Percentiles rank a stretch among this genome's conserved stretches.
Conservation (phyloP, 441 rosid species). For the Omphalea diandra region DNA sequence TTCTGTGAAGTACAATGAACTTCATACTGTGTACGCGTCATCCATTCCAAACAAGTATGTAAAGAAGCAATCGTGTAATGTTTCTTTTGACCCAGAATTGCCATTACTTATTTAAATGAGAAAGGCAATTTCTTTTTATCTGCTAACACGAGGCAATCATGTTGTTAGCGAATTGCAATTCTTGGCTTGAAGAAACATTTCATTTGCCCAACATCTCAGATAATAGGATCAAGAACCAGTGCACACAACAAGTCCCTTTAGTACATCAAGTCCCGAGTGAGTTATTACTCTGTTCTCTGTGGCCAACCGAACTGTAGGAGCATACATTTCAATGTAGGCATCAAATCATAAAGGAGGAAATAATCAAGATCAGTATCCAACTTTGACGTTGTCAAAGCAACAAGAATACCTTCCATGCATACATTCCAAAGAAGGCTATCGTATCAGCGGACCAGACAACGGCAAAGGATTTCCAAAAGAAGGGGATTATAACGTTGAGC, state of each 20-base stretch:
- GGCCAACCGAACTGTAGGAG: conserved; percentile 72
- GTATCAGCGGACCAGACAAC: conserved; percentile 96
- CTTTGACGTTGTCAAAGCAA: not conserved
- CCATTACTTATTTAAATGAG: no score
- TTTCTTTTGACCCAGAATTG: no score
- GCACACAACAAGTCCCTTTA: not conserved
- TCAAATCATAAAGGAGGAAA: not conserved
- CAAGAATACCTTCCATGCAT: conserved; percentile 90
- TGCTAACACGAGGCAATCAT: not conserved
- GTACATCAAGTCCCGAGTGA: not conserved
- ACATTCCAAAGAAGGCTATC: conserved; percentile 79
- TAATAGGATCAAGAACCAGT: not conserved
- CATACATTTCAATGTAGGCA: not conserved
- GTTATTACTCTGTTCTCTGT: conserved; percentile 43
- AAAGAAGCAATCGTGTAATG: no score
- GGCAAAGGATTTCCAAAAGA: conserved; percentile 90
- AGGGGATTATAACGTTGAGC: conserved; percentile 78
- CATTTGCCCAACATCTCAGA: not conserved
- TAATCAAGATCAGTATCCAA: conserved; percentile 1
- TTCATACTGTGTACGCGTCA: not conserved
- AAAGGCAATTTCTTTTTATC: not conserved
- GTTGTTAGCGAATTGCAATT: not conserved
- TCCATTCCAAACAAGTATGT: not conserved
- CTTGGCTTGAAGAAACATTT: not conserved
- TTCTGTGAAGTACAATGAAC: not conserved